Evolutionary conservation across 169 alveolate species (phyloP), one percentile per base, ranked within the genome.

Genomic region (Plasmodium cynomolgi): DNA sequence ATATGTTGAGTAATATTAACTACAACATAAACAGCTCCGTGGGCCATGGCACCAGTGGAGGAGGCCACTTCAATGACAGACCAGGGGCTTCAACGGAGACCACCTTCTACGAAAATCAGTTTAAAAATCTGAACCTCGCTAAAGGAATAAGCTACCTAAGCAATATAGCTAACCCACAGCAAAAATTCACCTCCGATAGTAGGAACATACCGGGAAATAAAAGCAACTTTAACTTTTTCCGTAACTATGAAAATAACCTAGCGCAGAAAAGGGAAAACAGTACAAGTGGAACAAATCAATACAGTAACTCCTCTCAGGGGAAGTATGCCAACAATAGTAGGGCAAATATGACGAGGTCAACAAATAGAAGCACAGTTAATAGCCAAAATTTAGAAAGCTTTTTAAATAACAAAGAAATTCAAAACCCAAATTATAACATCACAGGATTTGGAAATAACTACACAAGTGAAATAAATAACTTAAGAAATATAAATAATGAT

Each of bases 401-500:
- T 81, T 71, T 91, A 33, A 91, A 73, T 54, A 82, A 91, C 41
- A 82, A 71, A 54, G 95, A 73, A 54, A 81, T 33, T n/a, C 23
- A 29, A 50, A 91, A 91, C 41, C 34, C 50, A 50, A 83, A 81
- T 29, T 71, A 91, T 83, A n/a, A 47, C 15, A 82, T 44, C 20
- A 91, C 81, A n/a, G 81, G 92, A 72, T 90, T 90, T 80, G 91
- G 94, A 3, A 80, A 90, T 62, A 80, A 7, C 11, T 80, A 62
- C 34, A 90, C 31, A 72, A 90, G 54, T 20, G 95, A 91, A 91
- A 91, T 91, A 50, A 83, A 81, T 47, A 81, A 68, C 37, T 82
- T 91, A 54, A 81, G 84, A 56, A 91, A 82, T 82, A 91, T 91
- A 34, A 91, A 75, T 71, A 91, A 73, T 50, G 95, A 91, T 82